These are phyloP conservation scores for Colletotrichum echinochloae DNA, from an alignment of 2,329 filamentous ascomycete species.

Conservation along the genomic window DNA sequence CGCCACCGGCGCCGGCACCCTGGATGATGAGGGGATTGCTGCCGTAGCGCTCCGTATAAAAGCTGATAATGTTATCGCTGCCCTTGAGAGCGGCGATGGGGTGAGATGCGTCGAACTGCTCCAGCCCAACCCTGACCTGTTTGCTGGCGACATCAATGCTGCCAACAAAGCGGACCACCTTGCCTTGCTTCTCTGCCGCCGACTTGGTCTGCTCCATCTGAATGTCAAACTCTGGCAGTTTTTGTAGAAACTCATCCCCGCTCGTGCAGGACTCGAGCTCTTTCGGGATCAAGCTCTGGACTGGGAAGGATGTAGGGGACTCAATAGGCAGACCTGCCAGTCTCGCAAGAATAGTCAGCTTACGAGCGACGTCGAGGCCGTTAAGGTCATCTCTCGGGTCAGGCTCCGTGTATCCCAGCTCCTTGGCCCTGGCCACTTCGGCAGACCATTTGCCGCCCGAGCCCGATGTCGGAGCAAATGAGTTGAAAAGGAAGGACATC, in stretches of 20 bases:
- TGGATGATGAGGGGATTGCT: constrained; percentile 93
- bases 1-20: constrained; percentile 92
- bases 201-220: constrained; percentile 90
- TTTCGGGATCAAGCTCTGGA: constrained; percentile 91
- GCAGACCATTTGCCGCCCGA: constrained; percentile 87
- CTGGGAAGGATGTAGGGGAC: constrained; percentile 89
- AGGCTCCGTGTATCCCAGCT: constrained; percentile 91
- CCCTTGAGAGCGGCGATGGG: constrained; percentile 96
- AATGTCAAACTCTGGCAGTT: constrained; percentile 84
- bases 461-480: constrained; percentile 85
- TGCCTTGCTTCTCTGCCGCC: constrained; percentile 87
- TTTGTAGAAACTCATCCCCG: constrained; percentile 87
- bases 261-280: constrained; percentile 82
- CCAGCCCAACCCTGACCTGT: constrained; percentile 89
- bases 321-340: constrained; percentile 85
- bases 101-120: constrained; percentile 88
- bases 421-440: constrained; percentile 92
- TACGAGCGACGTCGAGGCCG: constrained; percentile 91
- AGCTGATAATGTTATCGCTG: constrained; percentile 98
- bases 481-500: constrained; percentile 98
- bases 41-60: constrained; percentile 96
- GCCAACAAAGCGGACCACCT: constrained; percentile 94
- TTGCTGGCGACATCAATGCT: constrained; percentile 88
- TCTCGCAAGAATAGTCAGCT: constrained; percentile 93
- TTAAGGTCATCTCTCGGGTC: constrained; percentile 90